Percentiles rank a stretch among this genome's conserved stretches.
Evolutionary conservation across 208 protist species (phyloP).

Genomic region (Leishmania gerbilli): DNA sequence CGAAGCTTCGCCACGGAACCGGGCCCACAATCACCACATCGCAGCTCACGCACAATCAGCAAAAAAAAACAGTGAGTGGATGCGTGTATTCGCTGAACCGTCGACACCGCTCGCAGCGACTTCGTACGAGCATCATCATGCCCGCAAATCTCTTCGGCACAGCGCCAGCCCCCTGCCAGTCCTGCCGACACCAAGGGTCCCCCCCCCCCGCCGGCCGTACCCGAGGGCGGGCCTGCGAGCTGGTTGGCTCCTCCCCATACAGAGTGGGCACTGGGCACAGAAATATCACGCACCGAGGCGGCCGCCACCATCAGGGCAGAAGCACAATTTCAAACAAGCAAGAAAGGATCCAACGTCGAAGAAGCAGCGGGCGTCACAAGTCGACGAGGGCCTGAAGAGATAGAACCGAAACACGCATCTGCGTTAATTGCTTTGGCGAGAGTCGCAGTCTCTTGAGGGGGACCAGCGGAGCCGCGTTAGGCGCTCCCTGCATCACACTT

Average conservation of each 20-base stretch:
- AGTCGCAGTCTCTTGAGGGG: slow-evolving; percentile 8
- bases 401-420: background rate
- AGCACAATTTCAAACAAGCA: background rate
- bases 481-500: no score
- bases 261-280: background rate
- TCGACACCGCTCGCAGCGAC: background rate
- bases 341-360: background rate
- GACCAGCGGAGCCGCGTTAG: background rate
- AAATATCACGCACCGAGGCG: no score
- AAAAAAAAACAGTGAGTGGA: background rate
- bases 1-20: background rate
- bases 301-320: background rate
- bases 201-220: background rate
- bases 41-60: background rate
- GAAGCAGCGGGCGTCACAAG: background rate
- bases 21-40: background rate
- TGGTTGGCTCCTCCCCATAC: no score
- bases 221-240: background rate
- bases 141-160: background rate
- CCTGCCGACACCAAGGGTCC: background rate
- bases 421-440: background rate
- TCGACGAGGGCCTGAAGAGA: background rate
- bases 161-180: background rate
- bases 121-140: background rate
- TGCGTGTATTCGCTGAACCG: background rate